These are phyloP conservation scores for Lophiotrema nucula DNA, from an alignment of 495 filamentous ascomycete genomes.

Conservation along the genomic window DNA sequence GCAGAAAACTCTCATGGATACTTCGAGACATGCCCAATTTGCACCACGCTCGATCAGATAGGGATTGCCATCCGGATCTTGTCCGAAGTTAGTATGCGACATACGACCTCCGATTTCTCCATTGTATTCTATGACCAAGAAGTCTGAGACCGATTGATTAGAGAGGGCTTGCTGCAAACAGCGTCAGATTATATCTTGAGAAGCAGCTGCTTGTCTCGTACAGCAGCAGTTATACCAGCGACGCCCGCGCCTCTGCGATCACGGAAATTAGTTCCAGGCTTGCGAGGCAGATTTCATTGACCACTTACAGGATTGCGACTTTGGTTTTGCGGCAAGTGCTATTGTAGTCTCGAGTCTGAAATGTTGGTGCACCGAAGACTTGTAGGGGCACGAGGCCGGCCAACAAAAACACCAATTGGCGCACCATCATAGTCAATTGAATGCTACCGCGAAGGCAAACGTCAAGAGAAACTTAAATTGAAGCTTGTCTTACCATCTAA, in stretches of 20 bases:
- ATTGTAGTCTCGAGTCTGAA: constrained; percentile 17
- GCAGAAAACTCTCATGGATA: too few relatives aligned
- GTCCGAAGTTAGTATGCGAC: constrained; percentile 58
- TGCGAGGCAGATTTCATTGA: too few relatives aligned
- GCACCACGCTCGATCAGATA: constrained; percentile 47
- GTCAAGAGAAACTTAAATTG: constrained; percentile 6
- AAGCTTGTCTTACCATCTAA: constrained; percentile 4
- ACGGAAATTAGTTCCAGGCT: not conserved
- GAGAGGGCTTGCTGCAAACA: constrained; percentile 57
- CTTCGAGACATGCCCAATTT: constrained; percentile 34
- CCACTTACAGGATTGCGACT: constrained; percentile 29
- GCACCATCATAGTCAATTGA: constrained; percentile 7
- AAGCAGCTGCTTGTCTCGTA: too few relatives aligned
- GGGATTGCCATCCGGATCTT: constrained; percentile 49
- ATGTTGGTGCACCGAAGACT: constrained; percentile 9
- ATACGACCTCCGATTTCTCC: constrained; percentile 63
- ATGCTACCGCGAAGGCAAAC: not conserved
- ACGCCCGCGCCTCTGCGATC: constrained; percentile 53
- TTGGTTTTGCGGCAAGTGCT: constrained; percentile 28
- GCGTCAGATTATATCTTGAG: too few relatives aligned
- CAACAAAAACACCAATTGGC: not conserved
- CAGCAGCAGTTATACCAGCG: constrained; percentile 70
- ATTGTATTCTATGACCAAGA: constrained; percentile 68
- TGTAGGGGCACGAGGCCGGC: not conserved
- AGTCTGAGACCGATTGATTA: constrained; percentile 65